A percentile compares a stretch with the other conserved stretches of the same genome.
Evolutionary conservation across 371 early-diverging fungal species (phyloP).

Genomic region (Gilbertella persicaria): DNA sequence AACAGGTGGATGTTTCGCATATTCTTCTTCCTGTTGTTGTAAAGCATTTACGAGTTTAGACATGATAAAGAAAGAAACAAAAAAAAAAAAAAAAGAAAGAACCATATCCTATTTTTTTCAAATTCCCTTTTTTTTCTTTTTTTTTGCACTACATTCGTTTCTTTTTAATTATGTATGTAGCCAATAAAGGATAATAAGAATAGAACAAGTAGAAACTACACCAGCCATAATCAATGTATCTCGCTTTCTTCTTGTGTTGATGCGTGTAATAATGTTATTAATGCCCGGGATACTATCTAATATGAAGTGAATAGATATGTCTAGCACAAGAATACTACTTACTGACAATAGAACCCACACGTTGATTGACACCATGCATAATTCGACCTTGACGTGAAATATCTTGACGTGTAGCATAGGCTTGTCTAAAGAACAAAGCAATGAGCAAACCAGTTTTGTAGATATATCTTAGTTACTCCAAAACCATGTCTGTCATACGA

Average conservation of each 20-base stretch:
- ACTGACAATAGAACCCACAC: slow-evolving; percentile 56
- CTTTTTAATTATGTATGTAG: slow-evolving; percentile 31
- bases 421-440: slow-evolving; percentile 48
- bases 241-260: slow-evolving; percentile 62
- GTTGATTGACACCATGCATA: slow-evolving; percentile 48
- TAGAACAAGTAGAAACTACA: slow-evolving; percentile 60
- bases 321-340: slow-evolving; percentile 11
- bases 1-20: slow-evolving; percentile 20
- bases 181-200: slow-evolving; percentile 58
- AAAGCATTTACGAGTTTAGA: slow-evolving; percentile 42
- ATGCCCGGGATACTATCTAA: slow-evolving; percentile 61
- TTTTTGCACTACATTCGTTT: background rate
- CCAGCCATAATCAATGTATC: slow-evolving; percentile 68
- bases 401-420: slow-evolving; percentile 61
- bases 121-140: background rate
- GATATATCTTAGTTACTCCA: slow-evolving; percentile 52
- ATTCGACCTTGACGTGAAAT: slow-evolving; percentile 56
- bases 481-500: slow-evolving; percentile 66
- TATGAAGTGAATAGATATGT: background rate
- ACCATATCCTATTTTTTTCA: slow-evolving; percentile 10
- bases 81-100: background rate
- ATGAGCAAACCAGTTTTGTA: background rate
- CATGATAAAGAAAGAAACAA: slow-evolving; percentile 19
- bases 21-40: slow-evolving; percentile 34
- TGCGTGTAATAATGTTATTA: slow-evolving; percentile 62